A percentile compares a stretch with the other conserved stretches of the same genome.
These are phyloP conservation scores for Hericium alpestre DNA, from an alignment of 768 basidiomycete species.

Conservation along the genomic window DNA sequence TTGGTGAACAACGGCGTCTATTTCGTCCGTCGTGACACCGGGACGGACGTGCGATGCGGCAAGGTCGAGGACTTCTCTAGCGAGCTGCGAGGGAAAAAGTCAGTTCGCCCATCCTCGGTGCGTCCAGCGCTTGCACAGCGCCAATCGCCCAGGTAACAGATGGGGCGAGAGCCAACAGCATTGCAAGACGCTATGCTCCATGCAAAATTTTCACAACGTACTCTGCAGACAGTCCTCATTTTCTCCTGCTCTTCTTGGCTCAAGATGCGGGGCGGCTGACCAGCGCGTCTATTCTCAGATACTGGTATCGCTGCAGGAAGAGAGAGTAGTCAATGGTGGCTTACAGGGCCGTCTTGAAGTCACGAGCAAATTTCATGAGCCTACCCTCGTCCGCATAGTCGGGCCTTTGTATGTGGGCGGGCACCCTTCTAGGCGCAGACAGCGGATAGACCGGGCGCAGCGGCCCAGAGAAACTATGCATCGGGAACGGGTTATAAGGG, in stretches of 20 bases:
- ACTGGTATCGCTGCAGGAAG: constrained; percentile 41
- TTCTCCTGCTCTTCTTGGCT: constrained; percentile 71
- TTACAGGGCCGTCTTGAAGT: constrained; percentile 25
- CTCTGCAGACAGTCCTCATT: constrained; percentile 80
- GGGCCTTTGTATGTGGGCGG: constrained; percentile 74
- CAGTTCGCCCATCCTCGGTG: not conserved
- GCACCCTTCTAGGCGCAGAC: constrained; percentile 64
- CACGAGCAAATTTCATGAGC: constrained; percentile 19
- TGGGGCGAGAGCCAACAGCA: not conserved
- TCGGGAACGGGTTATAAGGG: constrained; percentile 71
- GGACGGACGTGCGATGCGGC: constrained; percentile 78
- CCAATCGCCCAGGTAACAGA: no score
- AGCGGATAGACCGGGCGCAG: constrained; percentile 84
- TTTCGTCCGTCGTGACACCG: constrained; percentile 92
- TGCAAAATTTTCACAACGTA: constrained; percentile 22
- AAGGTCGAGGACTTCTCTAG: constrained; percentile 86
- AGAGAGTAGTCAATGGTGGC: constrained; percentile 9
- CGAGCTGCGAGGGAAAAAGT: constrained; percentile 41
- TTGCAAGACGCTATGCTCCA: not conserved
- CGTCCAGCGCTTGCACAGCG: no score
- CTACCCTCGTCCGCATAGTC: constrained; percentile 78
- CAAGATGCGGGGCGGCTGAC: constrained; percentile 57
- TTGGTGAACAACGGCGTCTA: constrained; percentile 89
- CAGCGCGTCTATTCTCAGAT: constrained; percentile 45
- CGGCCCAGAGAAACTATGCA: constrained; percentile 67